Conservation (phyloP, 805 yeast genomes). For the Myxozyma sirexii region DNA sequence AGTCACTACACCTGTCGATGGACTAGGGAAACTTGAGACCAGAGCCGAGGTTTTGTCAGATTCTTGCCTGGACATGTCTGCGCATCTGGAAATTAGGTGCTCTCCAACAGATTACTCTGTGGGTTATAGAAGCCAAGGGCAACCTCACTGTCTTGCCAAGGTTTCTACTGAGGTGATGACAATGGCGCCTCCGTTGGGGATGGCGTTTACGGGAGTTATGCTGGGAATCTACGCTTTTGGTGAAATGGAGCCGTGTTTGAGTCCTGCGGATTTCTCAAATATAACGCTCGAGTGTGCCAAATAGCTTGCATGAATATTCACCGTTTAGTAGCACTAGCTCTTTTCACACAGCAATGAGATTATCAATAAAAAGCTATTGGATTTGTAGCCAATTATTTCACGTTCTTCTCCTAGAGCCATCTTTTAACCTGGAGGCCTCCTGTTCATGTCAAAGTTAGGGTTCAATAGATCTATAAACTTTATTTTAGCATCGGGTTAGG, state of each 20-base stretch:
- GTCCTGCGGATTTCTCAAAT: conserved; percentile 2
- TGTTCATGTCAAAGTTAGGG: no score
- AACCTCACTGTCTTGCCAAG: no score
- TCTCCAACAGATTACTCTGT: neutral
- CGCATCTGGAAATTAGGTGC: neutral
- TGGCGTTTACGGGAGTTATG: conserved; percentile 12
- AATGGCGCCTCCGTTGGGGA: neutral
- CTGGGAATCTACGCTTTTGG: conserved; percentile 12
- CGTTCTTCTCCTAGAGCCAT: no score
- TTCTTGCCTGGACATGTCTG: neutral
- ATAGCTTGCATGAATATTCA: neutral
- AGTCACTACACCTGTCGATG: conserved; percentile 1
- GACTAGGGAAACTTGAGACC: neutral
- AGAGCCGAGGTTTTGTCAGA: neutral
- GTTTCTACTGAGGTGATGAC: neutral
- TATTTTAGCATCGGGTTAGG: conserved; percentile 1
- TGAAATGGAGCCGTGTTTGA: conserved; percentile 5
- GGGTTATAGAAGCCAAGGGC: neutral
- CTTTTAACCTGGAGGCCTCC: no score
- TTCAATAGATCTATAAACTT: neutral
- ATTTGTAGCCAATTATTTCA: no score
- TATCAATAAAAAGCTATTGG: no score
- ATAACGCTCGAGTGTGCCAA: neutral
- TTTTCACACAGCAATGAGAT: no score
- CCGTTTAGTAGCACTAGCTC: no score